Evolutionary conservation across 306 rosid species (phyloP), one percentile per base, ranked within the genome.

Genomic region (Abrus precatorius): DNA sequence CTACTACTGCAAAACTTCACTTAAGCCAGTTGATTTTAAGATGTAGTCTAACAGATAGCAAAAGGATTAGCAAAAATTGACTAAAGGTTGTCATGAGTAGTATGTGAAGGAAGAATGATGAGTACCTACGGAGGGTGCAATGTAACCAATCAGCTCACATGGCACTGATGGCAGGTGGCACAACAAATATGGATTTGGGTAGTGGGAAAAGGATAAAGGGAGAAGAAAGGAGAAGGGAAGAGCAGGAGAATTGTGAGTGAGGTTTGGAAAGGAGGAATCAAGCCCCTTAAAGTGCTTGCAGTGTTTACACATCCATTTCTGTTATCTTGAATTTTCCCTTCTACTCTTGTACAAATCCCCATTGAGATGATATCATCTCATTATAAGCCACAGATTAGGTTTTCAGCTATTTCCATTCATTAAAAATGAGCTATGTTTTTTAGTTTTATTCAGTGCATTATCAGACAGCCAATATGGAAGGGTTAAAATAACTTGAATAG

Each of bases 211-310:
- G 41, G 44, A 56, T 57, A 40, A 53, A 50, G 14, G 65, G 38
- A 72, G 34, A 41, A 41, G 54, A 56, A 49, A 53, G 20, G 48
- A 10, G 38, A 55, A 10, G 28, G 1, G 8, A 69, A 12, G 27
- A 0, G 11, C 3, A 38, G 54, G 28, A 74, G 55, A 74, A 56
- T 41, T 57, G 40, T 43, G 65, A 71, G 20, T 54, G 54, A 14
- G 41, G 38, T 44, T 60, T n/a, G 48, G 45, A 20, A 32, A 75
- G 70, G 57, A 60, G 33, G 33, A 66, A 66, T 33, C 66, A 66
- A 68, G 40, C 76, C 64, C 52, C 28, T 78, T 45, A 72, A 68
- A 56, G 34, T 77, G n/a, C 34, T 77, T 28, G 74, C 30, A 29
- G 36, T 79, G 45, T 59, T 54, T 34, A 59, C 63, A 34, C 47